Percentiles rank a stretch among this genome's conserved stretches.
These are phyloP conservation scores for Huntiella savannae DNA, from an alignment of 2,329 filamentous ascomycete genomes.

Conservation along the genomic window DNA sequence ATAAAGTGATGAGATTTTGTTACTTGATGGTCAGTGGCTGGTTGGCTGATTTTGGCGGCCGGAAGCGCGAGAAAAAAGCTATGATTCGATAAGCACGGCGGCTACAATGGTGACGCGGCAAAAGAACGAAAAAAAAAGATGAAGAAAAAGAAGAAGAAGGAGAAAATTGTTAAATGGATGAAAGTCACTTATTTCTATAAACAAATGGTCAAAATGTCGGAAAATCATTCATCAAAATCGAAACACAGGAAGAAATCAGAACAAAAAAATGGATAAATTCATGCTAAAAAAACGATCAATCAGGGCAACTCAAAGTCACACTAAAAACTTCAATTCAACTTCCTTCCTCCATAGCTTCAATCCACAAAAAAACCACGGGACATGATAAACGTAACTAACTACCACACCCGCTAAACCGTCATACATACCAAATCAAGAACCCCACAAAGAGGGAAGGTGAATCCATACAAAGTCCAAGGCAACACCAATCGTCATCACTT, in stretches of 20 bases:
- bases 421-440: too few relatives aligned
- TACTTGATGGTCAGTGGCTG: neutral
- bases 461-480: too few relatives aligned
- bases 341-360: too few relatives aligned
- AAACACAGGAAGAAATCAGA: neutral
- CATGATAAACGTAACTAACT: too few relatives aligned
- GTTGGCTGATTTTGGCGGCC: too few relatives aligned
- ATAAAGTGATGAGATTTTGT: neutral
- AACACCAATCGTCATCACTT: neutral
- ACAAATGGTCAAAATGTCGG: neutral
- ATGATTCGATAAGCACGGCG: too few relatives aligned
- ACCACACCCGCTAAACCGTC: too few relatives aligned
- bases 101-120: neutral
- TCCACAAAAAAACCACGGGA: too few relatives aligned
- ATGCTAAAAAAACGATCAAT: neutral
- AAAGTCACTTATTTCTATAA: neutral
- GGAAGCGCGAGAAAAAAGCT: too few relatives aligned
- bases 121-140: neutral
- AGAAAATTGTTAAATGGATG: neutral
- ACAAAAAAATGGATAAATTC: slow-evolving; percentile 1
- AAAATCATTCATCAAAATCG: neutral
- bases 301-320: too few relatives aligned
- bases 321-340: too few relatives aligned
- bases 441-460: too few relatives aligned
- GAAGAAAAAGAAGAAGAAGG: neutral